Evolutionary conservation across 768 basidiomycete genomes (phyloP), one percentile per base, ranked within the genome.

Genomic region (Hygrocybe coccinea): DNA sequence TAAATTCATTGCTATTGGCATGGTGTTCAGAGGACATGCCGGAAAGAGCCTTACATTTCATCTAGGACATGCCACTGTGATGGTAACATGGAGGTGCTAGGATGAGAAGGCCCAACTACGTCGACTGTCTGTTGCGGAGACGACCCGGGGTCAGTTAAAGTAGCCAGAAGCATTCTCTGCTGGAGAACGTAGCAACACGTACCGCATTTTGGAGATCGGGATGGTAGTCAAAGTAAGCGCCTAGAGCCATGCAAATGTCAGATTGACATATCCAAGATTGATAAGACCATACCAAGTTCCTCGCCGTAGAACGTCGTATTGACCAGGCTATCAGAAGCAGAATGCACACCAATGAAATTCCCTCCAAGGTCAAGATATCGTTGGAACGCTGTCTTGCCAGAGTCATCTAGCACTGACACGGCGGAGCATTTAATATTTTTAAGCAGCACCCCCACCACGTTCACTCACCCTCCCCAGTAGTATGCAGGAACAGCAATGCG

Each of bases 201-300:
- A 87, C 87, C 47, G 86, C 86, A 49, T 79, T 74, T 66, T 86
- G 84, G 11, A 89, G 65, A 0, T 68, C 72, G 0, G 87, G 80
- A 60, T 90, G 88, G 65, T 86, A 85, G 62, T 87, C 84, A 60
- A 90, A 91, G 43, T 76, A 77, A 9, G 89, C 81, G 14, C 84
- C 81, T 60, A 48, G 46, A 39, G 50, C 43, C 22, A 25, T 47
- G 39, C 35, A 45, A n/a, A 35, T 33, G 17, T 34, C 34, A 45
- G 8, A 22, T 55, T 17, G 5, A 14, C 43, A 17, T 5, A 54
- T 19, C 50, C 2, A 35, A 8, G 37, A 49, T 17, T 21, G 11
- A 38, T 11, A 35, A 33, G 6, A 15, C 59, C 69, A 4, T 52
- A 83, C 86, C 83, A 52, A 88, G 63, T 65, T 85, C 81, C 50